Percentiles rank a stretch among this genome's conserved stretches.
Evolutionary conservation across 345 rosid genomes (phyloP).

Genomic region (Heritiera fomes): DNA sequence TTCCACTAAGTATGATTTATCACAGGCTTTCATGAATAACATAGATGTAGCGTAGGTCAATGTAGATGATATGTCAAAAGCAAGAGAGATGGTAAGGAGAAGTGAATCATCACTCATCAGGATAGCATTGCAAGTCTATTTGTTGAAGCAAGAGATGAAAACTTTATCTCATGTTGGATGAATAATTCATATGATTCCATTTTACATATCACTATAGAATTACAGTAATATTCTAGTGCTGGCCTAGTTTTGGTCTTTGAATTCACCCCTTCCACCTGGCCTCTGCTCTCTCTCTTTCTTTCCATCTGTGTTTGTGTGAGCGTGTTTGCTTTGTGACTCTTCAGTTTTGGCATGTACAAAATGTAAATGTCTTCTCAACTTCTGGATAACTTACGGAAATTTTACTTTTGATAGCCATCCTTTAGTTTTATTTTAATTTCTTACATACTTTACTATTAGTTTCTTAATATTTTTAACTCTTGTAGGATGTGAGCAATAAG

Average conservation of each 20-base stretch:
- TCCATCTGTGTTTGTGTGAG: too few species aligned
- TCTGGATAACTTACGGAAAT: background rate
- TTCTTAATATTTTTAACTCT: conserved; percentile 18
- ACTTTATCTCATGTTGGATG: background rate
- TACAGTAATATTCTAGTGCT: background rate
- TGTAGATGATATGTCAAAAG: background rate
- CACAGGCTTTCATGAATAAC: background rate
- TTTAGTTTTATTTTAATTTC: background rate
- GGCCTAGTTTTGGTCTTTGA: background rate
- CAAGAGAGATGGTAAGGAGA: background rate
- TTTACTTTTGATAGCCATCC: background rate
- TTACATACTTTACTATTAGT: background rate
- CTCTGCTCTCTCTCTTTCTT: too few species aligned
- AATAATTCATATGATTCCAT: background rate
- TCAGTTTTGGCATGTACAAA: background rate
- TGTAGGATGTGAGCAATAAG: conserved; percentile 84
- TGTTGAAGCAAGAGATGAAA: conserved; percentile 7
- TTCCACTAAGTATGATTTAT: background rate
- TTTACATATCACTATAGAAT: background rate
- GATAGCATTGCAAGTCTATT: background rate
- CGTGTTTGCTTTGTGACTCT: background rate
- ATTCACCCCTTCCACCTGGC: too few species aligned
- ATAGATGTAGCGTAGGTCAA: background rate
- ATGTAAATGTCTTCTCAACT: background rate
- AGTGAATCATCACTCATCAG: conserved; percentile 1